phyloP scores from a whole-genome alignment of 164 flowering plant species.

The Magnolia sinica region DNA sequence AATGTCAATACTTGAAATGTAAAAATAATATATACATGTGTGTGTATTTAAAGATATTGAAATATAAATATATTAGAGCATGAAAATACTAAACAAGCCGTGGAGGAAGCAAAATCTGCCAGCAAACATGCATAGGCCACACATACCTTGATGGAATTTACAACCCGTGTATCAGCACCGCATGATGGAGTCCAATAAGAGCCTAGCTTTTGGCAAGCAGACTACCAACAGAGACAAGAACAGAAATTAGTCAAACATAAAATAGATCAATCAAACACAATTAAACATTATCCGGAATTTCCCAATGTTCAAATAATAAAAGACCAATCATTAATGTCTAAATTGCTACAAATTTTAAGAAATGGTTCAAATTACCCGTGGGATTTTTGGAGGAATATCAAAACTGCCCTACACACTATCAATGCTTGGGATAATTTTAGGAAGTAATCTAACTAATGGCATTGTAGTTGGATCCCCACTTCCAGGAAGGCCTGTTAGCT shows the following conservation, averaged over 20 bases:
- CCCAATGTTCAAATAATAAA: background rate
- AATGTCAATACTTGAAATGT: too few relatives aligned
- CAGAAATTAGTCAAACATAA: background rate
- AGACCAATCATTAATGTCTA: background rate
- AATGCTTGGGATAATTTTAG: constrained; percentile 71
- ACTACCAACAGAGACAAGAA: background rate
- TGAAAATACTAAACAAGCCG: background rate
- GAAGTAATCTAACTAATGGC: constrained; percentile 45
- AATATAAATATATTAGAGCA: background rate
- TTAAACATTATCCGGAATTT: background rate
- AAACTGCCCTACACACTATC: constrained; percentile 21
- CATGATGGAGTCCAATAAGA: background rate
- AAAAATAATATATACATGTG: too few relatives aligned
- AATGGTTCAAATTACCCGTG: background rate
- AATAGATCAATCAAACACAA: background rate
- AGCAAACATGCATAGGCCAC: background rate
- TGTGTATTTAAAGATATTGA: too few relatives aligned
- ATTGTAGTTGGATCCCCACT: constrained; percentile 36
- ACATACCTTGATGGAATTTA: background rate
- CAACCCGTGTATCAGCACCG: background rate
- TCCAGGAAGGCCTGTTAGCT: constrained; percentile 37
- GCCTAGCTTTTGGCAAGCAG: background rate
- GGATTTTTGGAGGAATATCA: background rate
- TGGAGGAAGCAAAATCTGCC: background rate
- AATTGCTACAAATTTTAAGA: background rate